Base-by-base conservation (phyloP, 2,329 filamentous ascomycete species). In the Colletotrichum sp. region DNA sequence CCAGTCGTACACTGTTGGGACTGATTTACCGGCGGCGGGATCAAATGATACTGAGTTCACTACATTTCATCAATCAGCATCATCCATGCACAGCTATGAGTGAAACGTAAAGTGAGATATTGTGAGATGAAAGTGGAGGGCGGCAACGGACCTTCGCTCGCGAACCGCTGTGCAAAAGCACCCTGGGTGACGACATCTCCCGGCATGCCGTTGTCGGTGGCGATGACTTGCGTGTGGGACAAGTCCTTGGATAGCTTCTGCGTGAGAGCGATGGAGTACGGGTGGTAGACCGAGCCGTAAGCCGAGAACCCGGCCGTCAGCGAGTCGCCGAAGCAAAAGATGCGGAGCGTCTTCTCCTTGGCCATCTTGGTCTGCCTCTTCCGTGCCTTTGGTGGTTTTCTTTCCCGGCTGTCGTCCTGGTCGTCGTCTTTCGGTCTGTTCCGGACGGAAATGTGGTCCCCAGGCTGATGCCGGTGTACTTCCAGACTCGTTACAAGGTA, bases 301-400 rank as follows among this genome's bases (percentile, higher is more conserved):
- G 77, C 68, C 34, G 86, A 84, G 81, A 85, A 92, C 56, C 92
- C 92, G 15, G 86, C 87, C 8, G 92, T 93, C 61, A 94, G 88
- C 52, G 91, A 93, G 86, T 93, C 88, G 81, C 92, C 92, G 82
- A 93, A 91, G 85, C 91, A 93, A 76, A 93, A 88, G 79, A 93
- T 88, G 79, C 88, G 86, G 32, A 92, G 84, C 34, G 84, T 76
- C 70, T 62, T 70, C n/a, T 65, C 71, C 34, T 61, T 58, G 43
- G 66, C 32, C 70, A 74, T 74, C 6, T 26, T 66, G n/a, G 24
- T 18, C 36, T 43, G 8, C 21, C 56, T 16, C 24, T 30, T 30
- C 55, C 9, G 21, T 58, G 21, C 24, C 30, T 8, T 21, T 21
- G 5, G 12, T 52, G n/a, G n/a, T 21, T 1, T 30, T 18, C 18